These are phyloP conservation scores for Candida boleticola DNA, from an alignment of 805 yeast genomes.

Conservation along the genomic window DNA sequence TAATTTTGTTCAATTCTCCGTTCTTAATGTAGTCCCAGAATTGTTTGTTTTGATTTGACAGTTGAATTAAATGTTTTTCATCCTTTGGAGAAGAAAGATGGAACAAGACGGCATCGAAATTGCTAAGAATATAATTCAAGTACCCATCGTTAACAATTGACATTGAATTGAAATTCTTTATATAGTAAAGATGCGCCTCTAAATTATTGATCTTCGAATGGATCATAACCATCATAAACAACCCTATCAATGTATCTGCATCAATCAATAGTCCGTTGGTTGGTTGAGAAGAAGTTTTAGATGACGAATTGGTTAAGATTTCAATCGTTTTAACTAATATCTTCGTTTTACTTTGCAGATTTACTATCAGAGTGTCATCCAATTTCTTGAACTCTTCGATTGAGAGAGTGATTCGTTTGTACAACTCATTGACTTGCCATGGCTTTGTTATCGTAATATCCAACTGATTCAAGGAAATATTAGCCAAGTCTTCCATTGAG, in stretches of 20 bases:
- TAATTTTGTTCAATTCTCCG: conserved; percentile 20
- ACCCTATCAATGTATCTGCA: conserved; percentile 78
- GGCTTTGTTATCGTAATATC: conserved; percentile 43
- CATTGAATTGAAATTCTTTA: conserved; percentile 54
- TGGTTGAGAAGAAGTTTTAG: conserved; percentile 3
- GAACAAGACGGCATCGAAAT: conserved; percentile 76
- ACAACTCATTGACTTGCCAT: conserved; percentile 35
- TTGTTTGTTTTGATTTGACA: conserved; percentile 48
- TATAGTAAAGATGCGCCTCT: conserved; percentile 63
- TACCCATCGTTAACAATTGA: conserved; percentile 48
- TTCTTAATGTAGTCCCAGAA: conserved; percentile 52
- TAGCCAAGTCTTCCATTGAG: conserved; percentile 32
- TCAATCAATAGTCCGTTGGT: conserved; percentile 45
- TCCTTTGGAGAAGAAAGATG: conserved; percentile 41
- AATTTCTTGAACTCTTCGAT: conserved; percentile 48
- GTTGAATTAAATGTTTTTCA: conserved; percentile 31
- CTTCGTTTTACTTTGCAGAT: conserved; percentile 46
- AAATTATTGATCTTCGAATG: conserved; percentile 58
- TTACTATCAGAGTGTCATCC: conserved; percentile 36
- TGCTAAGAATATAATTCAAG: conserved; percentile 74
- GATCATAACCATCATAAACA: conserved; percentile 68
- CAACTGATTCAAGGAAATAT: conserved; percentile 50
- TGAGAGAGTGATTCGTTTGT: conserved; percentile 48
- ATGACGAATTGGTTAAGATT: conserved; percentile 37
- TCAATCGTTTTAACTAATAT: conserved; percentile 53